A percentile compares a stretch with the other conserved stretches of the same genome.
These are phyloP conservation scores for Pichia gijzeniarum DNA, from an alignment of 805 yeast species.

Conservation along the genomic window DNA sequence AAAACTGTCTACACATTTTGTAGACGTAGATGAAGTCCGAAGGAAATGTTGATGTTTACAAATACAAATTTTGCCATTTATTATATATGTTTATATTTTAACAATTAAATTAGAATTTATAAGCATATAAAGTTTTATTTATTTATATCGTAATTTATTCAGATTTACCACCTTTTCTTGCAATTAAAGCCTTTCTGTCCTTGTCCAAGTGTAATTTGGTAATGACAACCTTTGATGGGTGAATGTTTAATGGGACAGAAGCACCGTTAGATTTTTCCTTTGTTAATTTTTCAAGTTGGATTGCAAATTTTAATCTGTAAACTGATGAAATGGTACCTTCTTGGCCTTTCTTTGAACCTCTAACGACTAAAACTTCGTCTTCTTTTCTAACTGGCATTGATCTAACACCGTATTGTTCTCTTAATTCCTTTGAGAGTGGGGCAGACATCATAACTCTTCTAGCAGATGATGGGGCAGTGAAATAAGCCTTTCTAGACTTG, in stretches of 20 bases:
- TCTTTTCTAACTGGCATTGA: constrained; percentile 97
- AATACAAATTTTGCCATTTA: too few relatives aligned
- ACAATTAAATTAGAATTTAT: constrained; percentile 8
- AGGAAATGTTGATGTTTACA: too few relatives aligned
- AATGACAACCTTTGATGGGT: constrained; percentile 98
- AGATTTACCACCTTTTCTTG: constrained; percentile 96
- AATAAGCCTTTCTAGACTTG: constrained; percentile 99
- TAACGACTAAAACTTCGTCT: constrained; percentile 90
- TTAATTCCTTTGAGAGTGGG: constrained; percentile 97
- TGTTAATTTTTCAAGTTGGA: constrained; percentile 95
- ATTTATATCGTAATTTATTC: constrained; percentile 48
- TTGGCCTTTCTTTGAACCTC: constrained; percentile 99
- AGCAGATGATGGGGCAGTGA: constrained; percentile 93
- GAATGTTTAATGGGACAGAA: constrained; percentile 92
- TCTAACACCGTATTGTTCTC: constrained; percentile 93
- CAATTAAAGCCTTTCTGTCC: constrained; percentile 96
- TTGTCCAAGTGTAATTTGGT: constrained; percentile 97
- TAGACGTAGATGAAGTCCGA: constrained; percentile 26
- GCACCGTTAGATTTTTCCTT: constrained; percentile 98
- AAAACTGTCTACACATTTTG: constrained; percentile 46
- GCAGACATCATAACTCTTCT: constrained; percentile 96
- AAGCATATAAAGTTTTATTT: constrained; percentile 1
- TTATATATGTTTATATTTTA: too few relatives aligned
- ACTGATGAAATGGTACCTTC: constrained; percentile 97
- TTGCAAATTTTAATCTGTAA: constrained; percentile 96